Percentiles rank a stretch among this genome's conserved stretches.
These are phyloP conservation scores for Stenogyne calaminthoides DNA, from an alignment of 305 asterid genomes.

Conservation along the genomic window DNA sequence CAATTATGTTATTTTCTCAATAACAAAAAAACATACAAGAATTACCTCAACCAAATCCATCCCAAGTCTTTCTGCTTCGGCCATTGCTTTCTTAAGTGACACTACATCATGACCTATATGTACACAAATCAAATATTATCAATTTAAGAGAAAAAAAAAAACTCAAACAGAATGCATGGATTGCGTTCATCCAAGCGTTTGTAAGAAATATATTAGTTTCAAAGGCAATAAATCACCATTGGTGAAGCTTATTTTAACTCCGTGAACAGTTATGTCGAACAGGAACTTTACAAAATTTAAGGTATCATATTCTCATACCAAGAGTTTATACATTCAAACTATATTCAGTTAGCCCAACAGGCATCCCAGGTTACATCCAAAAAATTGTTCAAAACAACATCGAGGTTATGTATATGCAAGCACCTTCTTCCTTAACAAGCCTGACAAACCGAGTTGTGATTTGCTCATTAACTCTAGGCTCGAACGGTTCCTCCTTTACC, in stretches of 20 bases:
- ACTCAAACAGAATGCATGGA: not conserved
- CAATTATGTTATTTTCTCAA: not conserved
- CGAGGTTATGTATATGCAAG: not conserved
- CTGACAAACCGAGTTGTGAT: conserved; percentile 61
- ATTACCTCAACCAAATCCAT: conserved; percentile 92
- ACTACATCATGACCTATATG: conserved; percentile 61
- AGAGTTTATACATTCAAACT: not conserved
- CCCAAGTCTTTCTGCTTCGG: conserved; percentile 51
- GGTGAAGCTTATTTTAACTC: not conserved
- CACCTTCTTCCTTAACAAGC: conserved; percentile 80
- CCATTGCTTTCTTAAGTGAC: conserved; percentile 56
- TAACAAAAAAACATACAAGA: not conserved
- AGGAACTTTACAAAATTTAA: not conserved
- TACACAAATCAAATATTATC: conserved; percentile 26
- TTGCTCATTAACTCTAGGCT: conserved; percentile 67
- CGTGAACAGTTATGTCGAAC: not conserved
- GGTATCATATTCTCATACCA: conserved; percentile 6
- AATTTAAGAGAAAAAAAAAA: not conserved
- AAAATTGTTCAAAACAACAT: conserved; percentile 7
- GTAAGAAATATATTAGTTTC: not conserved
- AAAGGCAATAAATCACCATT: conserved; percentile 1
- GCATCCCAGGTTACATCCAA: not conserved
- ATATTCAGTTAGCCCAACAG: not conserved
- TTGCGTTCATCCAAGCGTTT: not conserved
- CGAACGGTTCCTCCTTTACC: conserved; percentile 47